Percentiles rank a stretch among this genome's conserved stretches.
Conservation (phyloP, 2,329 filamentous ascomycete species). For the Claviceps humidiphila region DNA sequence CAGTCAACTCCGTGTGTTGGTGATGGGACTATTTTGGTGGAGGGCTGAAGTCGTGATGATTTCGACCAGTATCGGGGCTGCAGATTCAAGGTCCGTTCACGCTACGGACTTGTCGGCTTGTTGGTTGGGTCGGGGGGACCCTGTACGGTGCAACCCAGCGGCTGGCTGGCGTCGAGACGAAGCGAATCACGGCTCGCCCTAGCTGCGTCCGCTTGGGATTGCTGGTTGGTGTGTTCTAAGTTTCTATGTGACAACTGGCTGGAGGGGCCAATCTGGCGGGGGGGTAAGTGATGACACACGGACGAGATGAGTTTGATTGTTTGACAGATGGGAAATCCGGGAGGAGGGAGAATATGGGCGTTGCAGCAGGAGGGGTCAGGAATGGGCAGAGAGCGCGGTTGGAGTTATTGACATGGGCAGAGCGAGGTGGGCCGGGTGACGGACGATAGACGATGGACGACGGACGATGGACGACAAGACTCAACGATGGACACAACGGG, state of each 20-base stretch:
- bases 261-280: background rate
- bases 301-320: conserved; percentile 1
- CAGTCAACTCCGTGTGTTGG: background rate
- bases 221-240: background rate
- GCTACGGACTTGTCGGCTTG: background rate
- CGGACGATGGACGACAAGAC: background rate
- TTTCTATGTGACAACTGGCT: background rate
- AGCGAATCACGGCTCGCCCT: background rate
- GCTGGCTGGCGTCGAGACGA: background rate
- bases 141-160: background rate
- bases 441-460: background rate
- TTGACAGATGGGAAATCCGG: background rate
- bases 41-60: background rate
- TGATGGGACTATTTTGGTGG: background rate
- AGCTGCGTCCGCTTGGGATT: background rate
- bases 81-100: background rate
- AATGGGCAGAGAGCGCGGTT: background rate
- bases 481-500: background rate
- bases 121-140: background rate
- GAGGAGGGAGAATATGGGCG: background rate
- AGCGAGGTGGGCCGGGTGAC: conserved; percentile 1
- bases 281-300: background rate
- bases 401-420: conserved; percentile 1
- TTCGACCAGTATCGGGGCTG: background rate
- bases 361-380: background rate